phyloP scores from a whole-genome alignment of 192 early-diverging fungal genomes.

The Mortierella alpina region DNA sequence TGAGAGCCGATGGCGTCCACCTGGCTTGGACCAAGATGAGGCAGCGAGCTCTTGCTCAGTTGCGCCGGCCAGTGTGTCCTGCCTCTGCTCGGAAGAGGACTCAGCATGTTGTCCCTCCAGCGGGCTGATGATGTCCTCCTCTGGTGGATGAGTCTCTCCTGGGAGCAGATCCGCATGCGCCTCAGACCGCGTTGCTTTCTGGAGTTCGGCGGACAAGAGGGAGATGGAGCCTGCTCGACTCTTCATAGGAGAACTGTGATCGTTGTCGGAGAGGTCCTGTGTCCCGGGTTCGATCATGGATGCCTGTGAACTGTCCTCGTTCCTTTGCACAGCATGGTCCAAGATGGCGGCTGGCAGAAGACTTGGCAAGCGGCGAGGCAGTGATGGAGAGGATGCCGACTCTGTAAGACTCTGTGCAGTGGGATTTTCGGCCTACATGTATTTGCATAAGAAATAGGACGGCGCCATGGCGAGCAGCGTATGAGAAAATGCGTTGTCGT shows the following conservation, averaged over 20 bases:
- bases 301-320: neutral
- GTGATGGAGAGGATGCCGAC: neutral
- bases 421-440: no score
- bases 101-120: neutral
- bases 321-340: conserved; percentile 3
- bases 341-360: conserved; percentile 13
- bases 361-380: neutral
- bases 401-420: no score
- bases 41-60: neutral
- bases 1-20: neutral
- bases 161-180: neutral
- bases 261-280: neutral
- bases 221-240: conserved; percentile 22
- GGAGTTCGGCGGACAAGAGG: conserved; percentile 37
- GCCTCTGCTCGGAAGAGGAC: neutral
- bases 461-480: no score
- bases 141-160: neutral
- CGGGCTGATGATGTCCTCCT: conserved; percentile 5
- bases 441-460: no score
- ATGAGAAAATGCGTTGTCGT: no score
- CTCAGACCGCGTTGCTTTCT: conserved; percentile 24
- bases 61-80: neutral
- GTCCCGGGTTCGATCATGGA: neutral
- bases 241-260: neutral
- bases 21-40: neutral